phyloP scores from a whole-genome alignment of 345 rosid genomes.

The Alliaria petiolata region DNA sequence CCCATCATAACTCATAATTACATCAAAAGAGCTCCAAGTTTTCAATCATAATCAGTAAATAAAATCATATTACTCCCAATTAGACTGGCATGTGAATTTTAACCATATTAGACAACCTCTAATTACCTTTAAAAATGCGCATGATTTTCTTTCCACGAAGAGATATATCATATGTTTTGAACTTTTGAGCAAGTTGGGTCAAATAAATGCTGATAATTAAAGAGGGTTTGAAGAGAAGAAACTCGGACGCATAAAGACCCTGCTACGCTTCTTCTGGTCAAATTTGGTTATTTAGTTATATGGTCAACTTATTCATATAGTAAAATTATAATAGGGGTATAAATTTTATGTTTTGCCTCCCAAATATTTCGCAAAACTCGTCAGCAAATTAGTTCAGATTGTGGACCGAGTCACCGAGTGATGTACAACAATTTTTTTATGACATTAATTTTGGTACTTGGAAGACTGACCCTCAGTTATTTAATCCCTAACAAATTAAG shows the following conservation, averaged over 20 bases:
- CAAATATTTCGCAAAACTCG: not conserved
- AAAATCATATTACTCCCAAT: no score
- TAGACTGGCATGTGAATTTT: not conserved
- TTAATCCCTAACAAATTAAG: not conserved
- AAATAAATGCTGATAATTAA: not conserved
- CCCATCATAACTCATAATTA: not conserved
- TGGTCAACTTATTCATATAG: slow-evolving; percentile 7
- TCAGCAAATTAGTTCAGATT: slow-evolving; percentile 8
- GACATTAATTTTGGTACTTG: not conserved
- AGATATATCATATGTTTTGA: not conserved
- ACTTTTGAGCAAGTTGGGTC: not conserved
- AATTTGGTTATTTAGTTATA: not conserved
- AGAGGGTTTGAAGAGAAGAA: not conserved
- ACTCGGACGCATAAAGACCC: not conserved
- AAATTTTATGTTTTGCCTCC: not conserved
- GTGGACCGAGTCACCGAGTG: not conserved
- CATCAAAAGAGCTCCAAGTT: not conserved
- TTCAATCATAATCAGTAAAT: no score
- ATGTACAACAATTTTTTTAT: not conserved
- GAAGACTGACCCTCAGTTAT: not conserved
- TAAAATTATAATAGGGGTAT: not conserved
- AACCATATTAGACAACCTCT: not conserved
- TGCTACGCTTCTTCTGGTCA: slow-evolving; percentile 11
- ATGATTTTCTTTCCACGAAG: not conserved
- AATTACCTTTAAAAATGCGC: not conserved